These are phyloP conservation scores for Biancaea sappan DNA, from an alignment of 306 rosid species.

Conservation along the genomic window DNA sequence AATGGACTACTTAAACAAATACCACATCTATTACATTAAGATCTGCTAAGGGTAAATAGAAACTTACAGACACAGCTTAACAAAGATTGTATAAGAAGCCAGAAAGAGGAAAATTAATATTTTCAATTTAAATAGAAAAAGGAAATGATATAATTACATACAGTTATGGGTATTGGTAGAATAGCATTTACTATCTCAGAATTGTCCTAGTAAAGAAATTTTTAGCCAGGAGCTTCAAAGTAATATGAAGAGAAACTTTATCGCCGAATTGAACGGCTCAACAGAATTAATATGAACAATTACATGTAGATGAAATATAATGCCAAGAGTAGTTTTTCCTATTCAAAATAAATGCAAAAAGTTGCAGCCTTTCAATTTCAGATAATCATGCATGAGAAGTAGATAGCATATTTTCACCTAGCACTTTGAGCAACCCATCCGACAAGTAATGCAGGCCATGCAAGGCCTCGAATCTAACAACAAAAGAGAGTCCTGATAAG, in stretches of 20 bases:
- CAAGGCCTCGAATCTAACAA: slow-evolving; percentile 64
- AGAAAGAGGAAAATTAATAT: slow-evolving; percentile 4
- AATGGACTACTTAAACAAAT: not conserved
- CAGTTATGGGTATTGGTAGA: not conserved
- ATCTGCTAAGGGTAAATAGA: slow-evolving; percentile 10
- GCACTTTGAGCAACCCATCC: slow-evolving; percentile 81
- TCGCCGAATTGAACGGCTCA: slow-evolving; percentile 20
- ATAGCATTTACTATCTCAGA: slow-evolving; percentile 11
- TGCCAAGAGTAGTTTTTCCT: slow-evolving; percentile 9
- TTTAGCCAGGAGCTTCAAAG: not conserved
- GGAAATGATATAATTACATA: not conserved
- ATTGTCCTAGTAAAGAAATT: slow-evolving; percentile 8
- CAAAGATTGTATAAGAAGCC: slow-evolving; percentile 19
- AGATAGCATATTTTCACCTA: slow-evolving; percentile 46
- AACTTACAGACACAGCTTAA: not conserved
- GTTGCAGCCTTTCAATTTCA: slow-evolving; percentile 24
- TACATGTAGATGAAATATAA: slow-evolving; percentile 9
- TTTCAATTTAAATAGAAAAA: slow-evolving; percentile 19
- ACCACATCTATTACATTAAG: slow-evolving; percentile 7
- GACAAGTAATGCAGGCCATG: slow-evolving; percentile 75
- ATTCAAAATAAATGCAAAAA: not conserved
- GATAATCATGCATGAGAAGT: slow-evolving; percentile 26
- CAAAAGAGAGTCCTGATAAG: slow-evolving; percentile 13
- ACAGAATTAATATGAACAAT: not conserved
- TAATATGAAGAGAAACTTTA: slow-evolving; percentile 7